Percentiles rank a stretch among this genome's conserved stretches.
Evolutionary conservation across 495 filamentous ascomycete genomes (phyloP).

Genomic region (Trichoderma asperelloides): DNA sequence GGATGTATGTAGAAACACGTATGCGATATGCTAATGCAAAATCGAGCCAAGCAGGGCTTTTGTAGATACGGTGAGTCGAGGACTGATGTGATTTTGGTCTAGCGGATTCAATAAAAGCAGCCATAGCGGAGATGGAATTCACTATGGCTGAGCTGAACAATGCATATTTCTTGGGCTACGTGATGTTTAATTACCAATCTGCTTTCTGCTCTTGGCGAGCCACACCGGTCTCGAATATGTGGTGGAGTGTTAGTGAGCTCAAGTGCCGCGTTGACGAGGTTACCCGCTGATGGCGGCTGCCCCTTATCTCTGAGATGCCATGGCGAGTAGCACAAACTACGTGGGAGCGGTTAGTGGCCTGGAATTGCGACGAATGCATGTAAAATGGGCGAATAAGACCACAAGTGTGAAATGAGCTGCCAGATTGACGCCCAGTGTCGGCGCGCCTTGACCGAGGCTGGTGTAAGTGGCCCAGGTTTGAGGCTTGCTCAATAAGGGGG

Average conservation of each 20-base stretch:
- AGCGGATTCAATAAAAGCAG: slow-evolving; percentile 3
- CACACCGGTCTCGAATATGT: not conserved
- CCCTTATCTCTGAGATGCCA: not conserved
- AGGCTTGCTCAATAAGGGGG: not conserved
- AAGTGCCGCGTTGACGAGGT: not conserved
- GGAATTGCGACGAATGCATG: too few relatives aligned
- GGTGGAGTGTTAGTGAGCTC: not conserved
- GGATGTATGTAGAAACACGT: not conserved
- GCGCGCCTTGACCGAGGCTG: too few relatives aligned
- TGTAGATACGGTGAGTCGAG: not conserved
- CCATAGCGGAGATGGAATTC: not conserved
- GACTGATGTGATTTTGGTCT: not conserved
- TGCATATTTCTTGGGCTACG: not conserved
- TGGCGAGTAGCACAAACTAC: not conserved
- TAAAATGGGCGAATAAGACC: too few relatives aligned
- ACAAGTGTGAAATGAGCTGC: too few relatives aligned
- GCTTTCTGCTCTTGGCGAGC: not conserved
- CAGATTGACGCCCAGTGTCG: too few relatives aligned
- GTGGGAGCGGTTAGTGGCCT: not conserved
- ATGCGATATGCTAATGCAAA: not conserved
- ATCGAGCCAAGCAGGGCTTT: not conserved
- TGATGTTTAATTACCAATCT: not conserved
- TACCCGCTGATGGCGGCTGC: not conserved
- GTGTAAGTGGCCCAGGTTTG: not conserved
- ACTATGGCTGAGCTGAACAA: not conserved